Evolutionary conservation across 768 basidiomycete genomes (phyloP), one percentile per base, ranked within the genome.

Genomic region (Rhizopogon sp.): DNA sequence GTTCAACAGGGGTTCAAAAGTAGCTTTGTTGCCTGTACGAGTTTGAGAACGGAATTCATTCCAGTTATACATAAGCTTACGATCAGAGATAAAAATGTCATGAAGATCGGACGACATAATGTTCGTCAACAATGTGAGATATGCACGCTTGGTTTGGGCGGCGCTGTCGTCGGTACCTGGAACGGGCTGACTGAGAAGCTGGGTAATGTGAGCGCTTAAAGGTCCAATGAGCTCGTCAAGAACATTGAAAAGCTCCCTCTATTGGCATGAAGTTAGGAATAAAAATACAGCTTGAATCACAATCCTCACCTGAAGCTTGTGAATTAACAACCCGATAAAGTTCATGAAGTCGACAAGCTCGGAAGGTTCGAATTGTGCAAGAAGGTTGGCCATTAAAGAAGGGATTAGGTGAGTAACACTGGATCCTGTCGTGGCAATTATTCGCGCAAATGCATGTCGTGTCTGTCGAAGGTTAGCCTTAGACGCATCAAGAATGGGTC

Each of bases 281-380:
- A 37, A 8, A 43, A 13, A 28, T 20, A 40, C 31, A 20, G 56
- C n/a, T 10, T 5, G 20, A 22, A 52, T 28, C 10, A 16, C 5
- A 31, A 50, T 22, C 58, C 69, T 53, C 56, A 93, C 95, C 78
- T 93, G 90, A 53, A 98, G 81, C 66, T 90, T 90, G 68, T 96
- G 93, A 51, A 95, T 87, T 52, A 98, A 75, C 8, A 97, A 76
- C 6, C 88, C 88, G 53, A 99, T 88, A 75, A 99, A 98, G 64
- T 87, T 89, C 79, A 98, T 87, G 64, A 98, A 96, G 66, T 99
- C 97, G 29, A 89, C 86, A 55, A 99, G 75, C 69, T 99, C 97
- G 6, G 87, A 82, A 1, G 93, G 88, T 60, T 97, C 93, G 64
- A 95, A 94, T 62, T 96, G 90, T 3, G 85, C 81, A 50, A 98